These are phyloP conservation scores for Fonsecaea pedrosoi DNA, from an alignment of 2,329 filamentous ascomycete genomes.

Conservation along the genomic window DNA sequence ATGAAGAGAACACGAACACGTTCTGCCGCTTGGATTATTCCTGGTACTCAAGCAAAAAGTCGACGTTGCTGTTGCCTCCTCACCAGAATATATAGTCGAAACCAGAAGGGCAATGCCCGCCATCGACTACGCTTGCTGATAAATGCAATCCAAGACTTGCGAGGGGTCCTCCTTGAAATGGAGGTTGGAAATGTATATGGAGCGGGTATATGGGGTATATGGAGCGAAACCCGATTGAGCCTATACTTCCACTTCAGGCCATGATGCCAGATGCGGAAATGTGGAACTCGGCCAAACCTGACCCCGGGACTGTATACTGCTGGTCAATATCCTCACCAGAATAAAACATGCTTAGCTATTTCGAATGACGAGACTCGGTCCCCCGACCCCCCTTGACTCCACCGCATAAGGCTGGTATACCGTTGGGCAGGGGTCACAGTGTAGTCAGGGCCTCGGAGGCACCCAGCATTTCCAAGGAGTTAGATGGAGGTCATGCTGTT, in stretches of 20 bases:
- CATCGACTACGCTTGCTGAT: not conserved
- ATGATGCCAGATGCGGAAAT: constrained; percentile 16
- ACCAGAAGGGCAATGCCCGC: not conserved
- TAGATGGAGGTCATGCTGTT: not conserved
- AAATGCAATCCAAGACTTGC: not conserved
- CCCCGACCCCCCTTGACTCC: not conserved
- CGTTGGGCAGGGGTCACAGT: not conserved
- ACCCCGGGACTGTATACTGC: not conserved
- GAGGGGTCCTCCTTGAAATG: not conserved
- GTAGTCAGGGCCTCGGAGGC: not conserved
- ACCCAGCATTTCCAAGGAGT: not conserved
- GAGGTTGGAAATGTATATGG: not conserved
- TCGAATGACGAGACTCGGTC: not conserved
- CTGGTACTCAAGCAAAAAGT: not conserved
- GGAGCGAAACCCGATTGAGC: constrained; percentile 1
- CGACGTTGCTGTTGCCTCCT: not conserved
- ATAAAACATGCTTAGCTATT: not conserved
- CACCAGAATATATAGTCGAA: not conserved
- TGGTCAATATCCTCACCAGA: not conserved
- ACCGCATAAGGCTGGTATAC: not conserved
- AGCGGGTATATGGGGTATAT: too few relatives aligned
- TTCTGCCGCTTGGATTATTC: not conserved
- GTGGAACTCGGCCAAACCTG: not conserved
- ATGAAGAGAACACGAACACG: not conserved
- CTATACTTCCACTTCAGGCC: constrained; percentile 7